Evolutionary conservation across 73 alveolate genomes (phyloP).

Genomic region (Stentor roeselii): DNA sequence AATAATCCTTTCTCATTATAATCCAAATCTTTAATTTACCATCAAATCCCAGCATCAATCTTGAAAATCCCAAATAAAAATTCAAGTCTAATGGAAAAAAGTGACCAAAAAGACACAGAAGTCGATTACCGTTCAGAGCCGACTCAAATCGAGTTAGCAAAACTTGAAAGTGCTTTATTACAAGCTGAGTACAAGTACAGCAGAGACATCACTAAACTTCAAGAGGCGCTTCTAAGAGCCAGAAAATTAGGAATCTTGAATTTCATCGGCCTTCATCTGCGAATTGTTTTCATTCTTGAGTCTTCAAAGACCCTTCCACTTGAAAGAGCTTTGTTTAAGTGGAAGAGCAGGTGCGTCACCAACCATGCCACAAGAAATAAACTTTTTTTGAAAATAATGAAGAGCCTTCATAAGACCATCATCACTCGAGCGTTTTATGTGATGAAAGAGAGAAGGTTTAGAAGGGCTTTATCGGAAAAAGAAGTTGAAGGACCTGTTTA

Average conservation of each 20-base stretch:
- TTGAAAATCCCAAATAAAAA: too few species aligned
- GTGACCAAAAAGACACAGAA: too few species aligned
- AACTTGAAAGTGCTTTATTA: neutral
- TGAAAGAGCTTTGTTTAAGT: neutral
- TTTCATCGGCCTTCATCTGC: slow-evolving; percentile 19
- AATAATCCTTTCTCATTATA: too few species aligned
- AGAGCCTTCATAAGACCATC: neutral
- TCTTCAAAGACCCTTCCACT: neutral
- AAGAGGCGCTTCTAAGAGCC: neutral
- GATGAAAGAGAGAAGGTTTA: neutral
- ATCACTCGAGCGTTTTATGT: neutral
- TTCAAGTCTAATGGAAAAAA: too few species aligned
- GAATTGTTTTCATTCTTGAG: neutral
- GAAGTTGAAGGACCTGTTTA: slow-evolving; percentile 17
- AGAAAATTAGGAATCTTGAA: neutral
- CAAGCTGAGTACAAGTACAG: slow-evolving; percentile 7
- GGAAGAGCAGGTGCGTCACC: neutral
- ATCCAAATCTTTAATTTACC: too few species aligned
- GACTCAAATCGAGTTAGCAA: neutral
- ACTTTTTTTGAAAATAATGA: neutral
- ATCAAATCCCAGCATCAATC: too few species aligned
- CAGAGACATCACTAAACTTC: neutral
- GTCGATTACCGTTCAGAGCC: too few species aligned
- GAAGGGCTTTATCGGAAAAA: neutral
- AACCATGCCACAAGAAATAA: neutral